Base-by-base conservation (phyloP, 768 basidiomycete genomes). In the Agrocybe chaxingu region DNA sequence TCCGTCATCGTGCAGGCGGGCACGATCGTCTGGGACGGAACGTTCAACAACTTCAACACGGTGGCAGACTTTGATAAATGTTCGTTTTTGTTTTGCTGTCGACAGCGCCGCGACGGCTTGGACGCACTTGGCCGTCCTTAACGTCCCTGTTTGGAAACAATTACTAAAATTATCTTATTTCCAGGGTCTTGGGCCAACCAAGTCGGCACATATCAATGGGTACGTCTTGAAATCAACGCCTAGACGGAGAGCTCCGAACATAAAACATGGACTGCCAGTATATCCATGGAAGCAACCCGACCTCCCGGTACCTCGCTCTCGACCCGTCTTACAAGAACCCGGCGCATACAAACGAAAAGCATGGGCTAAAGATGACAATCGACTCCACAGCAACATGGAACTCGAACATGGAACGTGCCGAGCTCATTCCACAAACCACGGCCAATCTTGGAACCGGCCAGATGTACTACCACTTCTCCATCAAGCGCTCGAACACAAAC, bases 381-480 rank as follows among this genome's bases (percentile, higher is more conserved):
- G 79, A 81, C 57, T 65, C 69, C 5, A 77, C 74, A 4, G 70
- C 80, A 2, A 75, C 69, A 31, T 82, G 82, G 81, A 81, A 82
- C 58, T 74, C 73, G 5, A 71, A 79, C 54, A 72, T 79, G 66
- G 71, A 76, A 61, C 58, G 77, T 32, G 67, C 69, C 7, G 74
- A 76, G 53, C 58, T 77, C 19, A 73, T 75, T 61, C 67, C 65
- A 52, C 71, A 70, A 62, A 81, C 80, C 24, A 70, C 68, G 9
- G 63, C 70, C 44, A 84, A 83, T 63, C 66, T 85, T 18, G 81
- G 83, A 2, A 68, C 73, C 9, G 82, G 81, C 0, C 75, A 80
- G 50, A 61, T 82, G 48, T 84, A 74, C 68, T 84, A 84, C 64
- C 82, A 84, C 66, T 84, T 84, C 68, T 81, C 80, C 1, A 59